Evolutionary conservation across 2,329 filamentous ascomycete species (phyloP).

Genomic region (Epichloe scottii): DNA sequence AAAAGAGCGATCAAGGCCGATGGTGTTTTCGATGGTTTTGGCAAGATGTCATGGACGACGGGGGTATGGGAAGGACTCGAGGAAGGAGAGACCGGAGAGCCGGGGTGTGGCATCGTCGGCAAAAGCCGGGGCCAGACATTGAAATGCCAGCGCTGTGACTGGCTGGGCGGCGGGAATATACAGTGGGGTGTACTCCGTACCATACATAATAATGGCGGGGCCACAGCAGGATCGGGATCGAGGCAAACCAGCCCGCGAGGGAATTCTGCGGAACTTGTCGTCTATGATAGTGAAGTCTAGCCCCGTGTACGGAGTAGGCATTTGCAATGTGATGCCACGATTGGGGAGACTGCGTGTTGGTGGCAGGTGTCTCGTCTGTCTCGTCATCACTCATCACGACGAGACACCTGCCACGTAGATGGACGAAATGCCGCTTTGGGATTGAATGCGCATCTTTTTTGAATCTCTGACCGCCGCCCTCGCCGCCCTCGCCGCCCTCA

Average conservation of each 20-base stretch:
- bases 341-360: background rate
- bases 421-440: background rate
- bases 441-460: background rate
- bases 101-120: slow-evolving; percentile 7
- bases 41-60: no score
- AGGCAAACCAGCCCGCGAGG: no score
- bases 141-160: slow-evolving; percentile 2
- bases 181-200: no score
- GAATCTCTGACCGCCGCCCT: no score
- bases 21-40: no score
- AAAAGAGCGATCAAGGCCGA: no score
- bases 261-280: no score
- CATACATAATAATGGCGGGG: slow-evolving; percentile 19
- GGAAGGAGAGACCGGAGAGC: background rate
- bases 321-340: slow-evolving; percentile 1
- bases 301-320: background rate
- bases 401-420: background rate
- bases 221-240: background rate
- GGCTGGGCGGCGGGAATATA: background rate
- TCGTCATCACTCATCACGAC: no score
- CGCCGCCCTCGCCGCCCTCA: no score
- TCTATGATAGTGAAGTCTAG: background rate
- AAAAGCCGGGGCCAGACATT: slow-evolving; percentile 11
- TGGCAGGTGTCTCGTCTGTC: background rate
- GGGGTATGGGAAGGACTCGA: no score